Conservation (phyloP, 352 stramenopile species). For the Pythium myriotylum region DNA sequence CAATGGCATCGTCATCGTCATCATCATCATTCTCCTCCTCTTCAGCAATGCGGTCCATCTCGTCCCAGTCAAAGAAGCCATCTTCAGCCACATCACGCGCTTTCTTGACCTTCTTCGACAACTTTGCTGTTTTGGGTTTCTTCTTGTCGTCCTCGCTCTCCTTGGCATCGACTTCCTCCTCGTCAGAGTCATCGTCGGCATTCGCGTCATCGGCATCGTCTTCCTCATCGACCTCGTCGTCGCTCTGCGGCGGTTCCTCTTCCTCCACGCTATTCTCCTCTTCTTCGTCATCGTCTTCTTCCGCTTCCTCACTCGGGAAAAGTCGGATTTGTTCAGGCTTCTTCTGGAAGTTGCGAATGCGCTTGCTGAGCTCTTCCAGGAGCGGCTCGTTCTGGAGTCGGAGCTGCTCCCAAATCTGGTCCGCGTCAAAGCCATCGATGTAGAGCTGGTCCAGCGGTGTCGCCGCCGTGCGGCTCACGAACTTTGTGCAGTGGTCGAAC, state of each 20-base stretch:
- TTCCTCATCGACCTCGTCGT: constrained; percentile 35
- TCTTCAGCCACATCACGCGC: constrained; percentile 71
- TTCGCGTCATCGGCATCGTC: constrained; percentile 34
- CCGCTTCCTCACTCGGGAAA: constrained; percentile 54
- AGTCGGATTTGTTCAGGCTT: constrained; percentile 54
- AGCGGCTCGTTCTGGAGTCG: constrained; percentile 78
- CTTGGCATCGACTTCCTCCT: constrained; percentile 37
- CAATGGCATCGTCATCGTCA: constrained; percentile 47
- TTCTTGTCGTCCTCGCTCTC: constrained; percentile 18
- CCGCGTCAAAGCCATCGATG: constrained; percentile 79
- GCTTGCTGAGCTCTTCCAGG: constrained; percentile 67
- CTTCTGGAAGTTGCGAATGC: constrained; percentile 71
- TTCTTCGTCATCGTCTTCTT: constrained; percentile 34
- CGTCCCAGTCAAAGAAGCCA: constrained; percentile 87
- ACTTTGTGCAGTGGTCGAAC: constrained; percentile 74
- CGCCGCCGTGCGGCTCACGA: constrained; percentile 43
- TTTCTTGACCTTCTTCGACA: constrained; percentile 58
- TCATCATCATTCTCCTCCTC: constrained; percentile 60
- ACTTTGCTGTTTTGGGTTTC: constrained; percentile 30
- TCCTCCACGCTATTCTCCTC: constrained; percentile 26
- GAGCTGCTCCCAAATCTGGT: constrained; percentile 89
- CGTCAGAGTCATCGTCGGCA: constrained; percentile 30
- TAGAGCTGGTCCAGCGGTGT: constrained; percentile 77
- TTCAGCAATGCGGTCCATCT: constrained; percentile 85
- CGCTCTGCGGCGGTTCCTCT: constrained; percentile 27